These are phyloP conservation scores for Myxozyma neglecta DNA, from an alignment of 805 yeast species.

Conservation along the genomic window DNA sequence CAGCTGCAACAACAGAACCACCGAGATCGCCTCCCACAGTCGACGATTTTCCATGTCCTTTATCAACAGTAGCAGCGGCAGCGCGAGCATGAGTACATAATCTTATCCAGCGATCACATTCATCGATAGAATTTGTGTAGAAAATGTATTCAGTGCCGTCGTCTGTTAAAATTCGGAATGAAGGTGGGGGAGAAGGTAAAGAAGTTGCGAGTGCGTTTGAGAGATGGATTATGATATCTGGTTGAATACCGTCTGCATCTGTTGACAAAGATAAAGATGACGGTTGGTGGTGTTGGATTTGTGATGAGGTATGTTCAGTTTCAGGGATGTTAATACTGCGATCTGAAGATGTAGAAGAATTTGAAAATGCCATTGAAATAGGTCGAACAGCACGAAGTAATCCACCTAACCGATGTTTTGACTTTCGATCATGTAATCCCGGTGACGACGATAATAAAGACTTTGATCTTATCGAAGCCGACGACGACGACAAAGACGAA, in stretches of 20 bases:
- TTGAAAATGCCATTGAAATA: conserved; percentile 42
- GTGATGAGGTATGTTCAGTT: no score
- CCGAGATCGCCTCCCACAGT: no score
- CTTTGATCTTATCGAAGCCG: no score
- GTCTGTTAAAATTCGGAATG: conserved; percentile 43
- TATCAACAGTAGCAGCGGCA: no score
- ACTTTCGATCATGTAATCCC: background rate
- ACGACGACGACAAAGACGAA: no score
- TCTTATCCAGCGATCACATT: conserved; percentile 73
- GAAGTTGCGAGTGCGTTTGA: conserved; percentile 44
- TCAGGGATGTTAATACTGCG: conserved; percentile 40
- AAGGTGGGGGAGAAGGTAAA: conserved; percentile 41
- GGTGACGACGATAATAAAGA: background rate
- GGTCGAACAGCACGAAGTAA: conserved; percentile 45
- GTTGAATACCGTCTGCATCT: conserved; percentile 46
- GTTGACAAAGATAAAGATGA: no score
- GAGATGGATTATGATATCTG: conserved; percentile 50
- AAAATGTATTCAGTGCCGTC: conserved; percentile 59
- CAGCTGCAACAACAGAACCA: no score
- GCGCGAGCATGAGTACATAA: conserved; percentile 35
- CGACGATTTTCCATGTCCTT: no score
- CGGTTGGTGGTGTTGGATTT: no score
- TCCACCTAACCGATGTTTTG: conserved; percentile 41
- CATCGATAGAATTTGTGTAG: conserved; percentile 63
- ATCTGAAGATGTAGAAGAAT: conserved; percentile 41